phyloP scores from a whole-genome alignment of 148 eudicot genomes.

The Vaccinium darrowii region DNA sequence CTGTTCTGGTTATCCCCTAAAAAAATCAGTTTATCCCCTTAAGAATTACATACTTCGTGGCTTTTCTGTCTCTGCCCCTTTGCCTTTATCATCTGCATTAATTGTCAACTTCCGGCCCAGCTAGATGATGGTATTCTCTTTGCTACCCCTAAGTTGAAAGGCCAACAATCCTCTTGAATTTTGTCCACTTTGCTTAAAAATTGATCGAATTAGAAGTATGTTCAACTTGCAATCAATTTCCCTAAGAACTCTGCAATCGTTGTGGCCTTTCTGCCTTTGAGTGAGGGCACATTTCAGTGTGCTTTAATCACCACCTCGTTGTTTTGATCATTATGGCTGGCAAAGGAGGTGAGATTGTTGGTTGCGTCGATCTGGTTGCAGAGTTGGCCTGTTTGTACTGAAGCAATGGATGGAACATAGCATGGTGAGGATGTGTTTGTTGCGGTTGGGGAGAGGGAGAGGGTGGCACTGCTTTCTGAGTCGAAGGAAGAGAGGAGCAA shows the following conservation, averaged over 20 bases:
- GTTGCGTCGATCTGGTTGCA: not conserved
- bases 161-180: not conserved
- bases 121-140: not conserved
- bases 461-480: too few species aligned
- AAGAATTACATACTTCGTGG: not conserved
- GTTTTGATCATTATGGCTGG: not conserved
- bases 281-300: not conserved
- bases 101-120: not conserved
- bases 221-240: not conserved
- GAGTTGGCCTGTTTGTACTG: not conserved
- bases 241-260: not conserved
- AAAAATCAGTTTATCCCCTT: too few species aligned
- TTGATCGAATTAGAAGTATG: too few species aligned
- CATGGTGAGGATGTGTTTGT: not conserved
- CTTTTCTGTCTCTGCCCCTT: not conserved
- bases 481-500: not conserved
- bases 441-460: not conserved
- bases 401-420: not conserved
- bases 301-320: not conserved
- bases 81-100: not conserved
- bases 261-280: not conserved
- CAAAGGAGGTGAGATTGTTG: not conserved
- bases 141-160: not conserved
- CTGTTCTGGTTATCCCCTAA: not conserved
- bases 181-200: not conserved